phyloP scores from a whole-genome alignment of 1,284 basidiomycete genomes.

The Sanghuangporus baumii region DNA sequence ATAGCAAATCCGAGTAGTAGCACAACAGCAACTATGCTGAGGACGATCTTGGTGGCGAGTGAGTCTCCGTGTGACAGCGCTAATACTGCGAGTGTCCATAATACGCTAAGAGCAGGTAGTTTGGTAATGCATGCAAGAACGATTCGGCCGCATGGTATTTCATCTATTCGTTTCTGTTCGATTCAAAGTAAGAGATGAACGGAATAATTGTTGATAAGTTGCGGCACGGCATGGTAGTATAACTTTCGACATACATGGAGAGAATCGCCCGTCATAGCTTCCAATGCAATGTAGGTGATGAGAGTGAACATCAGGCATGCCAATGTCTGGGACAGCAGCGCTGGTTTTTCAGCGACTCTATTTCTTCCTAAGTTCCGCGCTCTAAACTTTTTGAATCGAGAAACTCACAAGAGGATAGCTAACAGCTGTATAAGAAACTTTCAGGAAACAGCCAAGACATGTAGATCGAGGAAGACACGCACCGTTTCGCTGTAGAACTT shows the following conservation, averaged over 20 bases:
- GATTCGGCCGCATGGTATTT: slow-evolving; percentile 8
- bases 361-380: neutral
- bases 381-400: neutral
- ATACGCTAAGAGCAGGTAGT: slow-evolving; percentile 11
- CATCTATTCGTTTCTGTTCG: slow-evolving; percentile 9
- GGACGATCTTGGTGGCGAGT: slow-evolving; percentile 7
- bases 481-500: slow-evolving; percentile 19
- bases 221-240: neutral
- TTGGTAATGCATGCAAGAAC: slow-evolving; percentile 14
- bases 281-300: slow-evolving; percentile 10
- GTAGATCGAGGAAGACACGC: neutral
- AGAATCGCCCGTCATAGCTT: slow-evolving; percentile 14
- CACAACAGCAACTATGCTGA: neutral
- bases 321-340: slow-evolving; percentile 9
- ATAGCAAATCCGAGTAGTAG: slow-evolving; percentile 5
- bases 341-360: slow-evolving; percentile 1
- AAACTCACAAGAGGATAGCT: slow-evolving; percentile 13
- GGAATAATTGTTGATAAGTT: neutral
- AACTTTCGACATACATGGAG: slow-evolving; percentile 8
- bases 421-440: neutral
- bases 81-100: slow-evolving; percentile 11
- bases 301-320: slow-evolving; percentile 16
- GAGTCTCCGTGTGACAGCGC: slow-evolving; percentile 10
- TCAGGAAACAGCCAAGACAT: neutral
- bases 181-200: too few relatives aligned